Evolutionary conservation across 2,329 filamentous ascomycete genomes (phyloP).

Genomic region (Fusarium newnesense): DNA sequence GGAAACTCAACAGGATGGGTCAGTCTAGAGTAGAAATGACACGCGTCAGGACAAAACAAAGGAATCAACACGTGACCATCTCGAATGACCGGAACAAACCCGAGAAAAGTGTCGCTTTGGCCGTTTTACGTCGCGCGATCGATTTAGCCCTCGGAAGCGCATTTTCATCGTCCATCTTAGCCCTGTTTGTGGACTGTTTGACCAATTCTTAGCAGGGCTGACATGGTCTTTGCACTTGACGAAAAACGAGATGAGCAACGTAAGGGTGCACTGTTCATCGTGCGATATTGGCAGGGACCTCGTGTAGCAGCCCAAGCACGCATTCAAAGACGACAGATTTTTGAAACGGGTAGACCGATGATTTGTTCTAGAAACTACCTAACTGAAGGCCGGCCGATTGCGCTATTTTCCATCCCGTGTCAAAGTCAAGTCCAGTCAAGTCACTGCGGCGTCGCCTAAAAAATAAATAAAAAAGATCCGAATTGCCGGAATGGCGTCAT

Average conservation of each 20-base stretch:
- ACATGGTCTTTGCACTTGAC: slow-evolving; percentile 1
- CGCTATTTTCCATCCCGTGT: slow-evolving; percentile 5
- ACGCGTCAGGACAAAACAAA: background rate
- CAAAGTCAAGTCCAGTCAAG: background rate
- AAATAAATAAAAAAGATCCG: background rate
- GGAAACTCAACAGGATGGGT: background rate
- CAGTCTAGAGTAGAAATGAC: background rate
- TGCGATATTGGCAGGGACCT: slow-evolving; percentile 10
- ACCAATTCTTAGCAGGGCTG: slow-evolving; percentile 1
- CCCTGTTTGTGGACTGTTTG: background rate
- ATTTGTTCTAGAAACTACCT: background rate
- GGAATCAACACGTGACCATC: background rate
- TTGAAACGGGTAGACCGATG: slow-evolving; percentile 9
- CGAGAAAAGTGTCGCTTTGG: background rate
- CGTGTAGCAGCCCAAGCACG: background rate
- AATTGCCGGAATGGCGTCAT: slow-evolving; percentile 14
- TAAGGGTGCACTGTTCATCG: background rate
- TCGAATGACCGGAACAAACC: background rate
- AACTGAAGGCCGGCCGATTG: background rate
- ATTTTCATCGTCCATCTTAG: background rate
- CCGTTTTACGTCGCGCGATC: background rate
- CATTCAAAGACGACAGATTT: background rate
- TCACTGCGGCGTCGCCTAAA: background rate
- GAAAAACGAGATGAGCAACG: background rate
- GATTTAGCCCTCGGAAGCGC: background rate